Conservation (phyloP, 768 basidiomycete species). For the Clitopilus hobsonii region DNA sequence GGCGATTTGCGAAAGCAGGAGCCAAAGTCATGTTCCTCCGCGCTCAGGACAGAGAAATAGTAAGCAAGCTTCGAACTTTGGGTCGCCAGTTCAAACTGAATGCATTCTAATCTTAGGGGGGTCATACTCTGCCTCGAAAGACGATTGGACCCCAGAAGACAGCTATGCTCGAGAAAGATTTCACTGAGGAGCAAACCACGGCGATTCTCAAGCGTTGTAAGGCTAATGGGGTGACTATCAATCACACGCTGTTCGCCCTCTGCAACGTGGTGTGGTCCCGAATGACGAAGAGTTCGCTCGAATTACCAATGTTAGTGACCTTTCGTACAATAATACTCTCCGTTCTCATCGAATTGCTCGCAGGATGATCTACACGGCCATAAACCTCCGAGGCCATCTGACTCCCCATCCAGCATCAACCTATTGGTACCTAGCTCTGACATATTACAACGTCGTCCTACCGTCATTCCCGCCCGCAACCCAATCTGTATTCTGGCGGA, state of each 20-base stretch:
- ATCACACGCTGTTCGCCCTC: slow-evolving; percentile 54
- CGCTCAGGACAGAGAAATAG: slow-evolving; percentile 42
- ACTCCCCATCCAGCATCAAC: slow-evolving; percentile 31
- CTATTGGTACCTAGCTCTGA: slow-evolving; percentile 59
- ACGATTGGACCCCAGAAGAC: slow-evolving; percentile 30
- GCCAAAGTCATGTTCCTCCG: slow-evolving; percentile 44
- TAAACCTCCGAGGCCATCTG: slow-evolving; percentile 56
- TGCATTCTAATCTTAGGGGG: slow-evolving; percentile 39
- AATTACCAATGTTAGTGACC: slow-evolving; percentile 16
- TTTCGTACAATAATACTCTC: neutral
- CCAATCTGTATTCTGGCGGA: slow-evolving; percentile 49
- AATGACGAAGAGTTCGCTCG: slow-evolving; percentile 17
- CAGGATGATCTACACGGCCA: slow-evolving; percentile 66
- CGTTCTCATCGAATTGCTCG: neutral
- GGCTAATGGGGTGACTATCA: slow-evolving; percentile 50
- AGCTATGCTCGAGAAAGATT: slow-evolving; percentile 25
- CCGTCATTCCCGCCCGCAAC: slow-evolving; percentile 52
- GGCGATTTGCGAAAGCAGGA: slow-evolving; percentile 26
- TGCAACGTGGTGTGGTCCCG: slow-evolving; percentile 55
- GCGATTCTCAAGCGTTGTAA: slow-evolving; percentile 56
- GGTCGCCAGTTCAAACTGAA: no score
- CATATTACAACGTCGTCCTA: slow-evolving; percentile 63
- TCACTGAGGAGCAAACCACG: slow-evolving; percentile 28
- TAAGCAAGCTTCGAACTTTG: no score
- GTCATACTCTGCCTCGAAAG: slow-evolving; percentile 46